phyloP scores from a whole-genome alignment of 495 filamentous ascomycete genomes.

The Collariella sp. region DNA sequence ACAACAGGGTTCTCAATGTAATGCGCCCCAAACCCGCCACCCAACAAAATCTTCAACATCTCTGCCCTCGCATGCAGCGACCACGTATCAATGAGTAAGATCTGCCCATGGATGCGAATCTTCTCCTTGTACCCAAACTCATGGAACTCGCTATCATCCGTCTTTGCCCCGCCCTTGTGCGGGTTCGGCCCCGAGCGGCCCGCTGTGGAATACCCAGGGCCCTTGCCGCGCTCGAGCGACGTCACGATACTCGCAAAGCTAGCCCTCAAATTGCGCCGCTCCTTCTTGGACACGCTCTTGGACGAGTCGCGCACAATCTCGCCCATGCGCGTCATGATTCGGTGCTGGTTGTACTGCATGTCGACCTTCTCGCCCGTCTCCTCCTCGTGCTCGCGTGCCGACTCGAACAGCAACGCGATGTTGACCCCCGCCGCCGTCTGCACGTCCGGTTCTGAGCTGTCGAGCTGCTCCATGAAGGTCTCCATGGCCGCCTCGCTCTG shows the following conservation, averaged over 20 bases:
- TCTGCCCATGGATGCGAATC: constrained; percentile 62
- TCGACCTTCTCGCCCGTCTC: constrained; percentile 46
- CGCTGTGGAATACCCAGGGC: constrained; percentile 41
- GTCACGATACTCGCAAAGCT: constrained; percentile 78
- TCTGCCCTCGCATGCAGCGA: constrained; percentile 76
- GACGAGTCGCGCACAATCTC: constrained; percentile 51
- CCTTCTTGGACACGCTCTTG: constrained; percentile 67
- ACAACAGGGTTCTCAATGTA: constrained; percentile 75
- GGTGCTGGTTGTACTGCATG: constrained; percentile 44
- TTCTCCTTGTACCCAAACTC: constrained; percentile 72
- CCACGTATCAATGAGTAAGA: constrained; percentile 82
- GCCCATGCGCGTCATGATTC: constrained; percentile 48
- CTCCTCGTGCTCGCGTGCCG: constrained; percentile 57
- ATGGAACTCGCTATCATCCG: constrained; percentile 61
- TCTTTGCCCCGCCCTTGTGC: constrained; percentile 44
- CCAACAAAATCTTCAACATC: constrained; percentile 64
- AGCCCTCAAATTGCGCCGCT: constrained; percentile 66
- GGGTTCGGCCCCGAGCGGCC: constrained; percentile 32
- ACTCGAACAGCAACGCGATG: constrained; percentile 85
- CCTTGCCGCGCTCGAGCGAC: constrained; percentile 60
- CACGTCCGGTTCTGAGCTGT: constrained; percentile 64
- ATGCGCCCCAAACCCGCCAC: constrained; percentile 72
- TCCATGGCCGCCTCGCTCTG: constrained; percentile 70
- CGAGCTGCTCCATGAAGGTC: constrained; percentile 82
- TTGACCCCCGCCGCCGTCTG: constrained; percentile 84